Evolutionary conservation across 2,329 filamentous ascomycete species (phyloP).

Genomic region (Parascedosporium putredinis): DNA sequence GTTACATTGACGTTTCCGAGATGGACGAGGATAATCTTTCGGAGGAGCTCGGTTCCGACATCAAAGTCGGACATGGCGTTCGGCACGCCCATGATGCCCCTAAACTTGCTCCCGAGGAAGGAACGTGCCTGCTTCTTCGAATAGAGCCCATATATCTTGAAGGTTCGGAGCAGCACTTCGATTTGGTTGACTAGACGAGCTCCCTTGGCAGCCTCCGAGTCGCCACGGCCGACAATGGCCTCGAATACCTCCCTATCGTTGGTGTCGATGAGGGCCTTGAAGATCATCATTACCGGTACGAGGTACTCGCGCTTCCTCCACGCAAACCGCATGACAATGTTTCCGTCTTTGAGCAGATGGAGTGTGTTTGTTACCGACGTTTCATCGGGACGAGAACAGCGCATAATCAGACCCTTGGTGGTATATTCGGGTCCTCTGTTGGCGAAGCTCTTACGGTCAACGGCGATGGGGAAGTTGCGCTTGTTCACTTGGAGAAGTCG

Average conservation of each 20-base stretch:
- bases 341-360: constrained; percentile 91
- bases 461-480: constrained; percentile 92
- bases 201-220: constrained; percentile 69
- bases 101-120: constrained; percentile 85
- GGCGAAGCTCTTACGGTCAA: constrained; percentile 79
- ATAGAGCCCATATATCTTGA: constrained; percentile 82
- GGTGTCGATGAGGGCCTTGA: constrained; percentile 90
- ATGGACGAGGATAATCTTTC: constrained; percentile 84
- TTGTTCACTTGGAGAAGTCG: constrained; percentile 83
- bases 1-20: constrained; percentile 78
- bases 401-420: constrained; percentile 79
- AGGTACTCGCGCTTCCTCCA: constrained; percentile 97
- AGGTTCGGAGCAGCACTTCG: constrained; percentile 82
- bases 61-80: constrained; percentile 80
- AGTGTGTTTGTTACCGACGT: constrained; percentile 96
- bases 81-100: constrained; percentile 73
- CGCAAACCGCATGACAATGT: constrained; percentile 93
- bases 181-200: constrained; percentile 94
- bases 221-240: constrained; percentile 69
- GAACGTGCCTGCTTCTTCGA: constrained; percentile 71
- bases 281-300: constrained; percentile 91
- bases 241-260: constrained; percentile 96
- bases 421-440: constrained; percentile 83
- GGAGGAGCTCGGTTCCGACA: constrained; percentile 81
- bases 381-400: constrained; percentile 91